A percentile compares a stretch with the other conserved stretches of the same genome.
Evolutionary conservation across 805 yeast species (phyloP).

Genomic region (Metschnikowia dekortorum): DNA sequence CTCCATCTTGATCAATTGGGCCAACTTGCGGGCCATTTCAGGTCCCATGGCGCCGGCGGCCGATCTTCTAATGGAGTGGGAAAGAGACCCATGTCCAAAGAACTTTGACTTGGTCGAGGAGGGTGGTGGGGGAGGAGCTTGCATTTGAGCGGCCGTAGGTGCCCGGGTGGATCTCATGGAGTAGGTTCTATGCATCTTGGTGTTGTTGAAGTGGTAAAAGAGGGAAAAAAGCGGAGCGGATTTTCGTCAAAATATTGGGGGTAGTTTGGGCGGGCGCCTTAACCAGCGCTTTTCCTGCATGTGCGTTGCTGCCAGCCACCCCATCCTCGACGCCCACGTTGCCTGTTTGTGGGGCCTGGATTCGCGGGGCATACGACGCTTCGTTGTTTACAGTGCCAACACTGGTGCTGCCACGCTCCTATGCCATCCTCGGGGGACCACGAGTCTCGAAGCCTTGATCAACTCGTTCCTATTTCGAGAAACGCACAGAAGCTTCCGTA

Average conservation of each 20-base stretch:
- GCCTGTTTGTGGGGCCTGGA: too few relatives aligned
- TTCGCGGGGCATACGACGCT: too few relatives aligned
- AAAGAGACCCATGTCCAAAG: conserved; percentile 76
- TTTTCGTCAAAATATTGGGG: neutral
- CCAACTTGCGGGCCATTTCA: conserved; percentile 68
- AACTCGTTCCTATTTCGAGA: neutral
- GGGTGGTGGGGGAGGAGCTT: conserved; percentile 93
- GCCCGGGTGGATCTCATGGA: conserved; percentile 93
- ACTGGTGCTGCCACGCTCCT: neutral
- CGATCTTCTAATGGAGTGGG: conserved; percentile 59
- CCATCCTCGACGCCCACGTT: neutral
- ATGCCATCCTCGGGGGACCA: neutral
- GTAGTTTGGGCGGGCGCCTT: conserved; percentile 3
- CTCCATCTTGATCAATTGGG: conserved; percentile 74
- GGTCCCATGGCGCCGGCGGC: conserved; percentile 81
- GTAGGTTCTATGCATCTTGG: conserved; percentile 94
- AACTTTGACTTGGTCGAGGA: conserved; percentile 85
- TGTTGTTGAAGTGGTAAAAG: neutral
- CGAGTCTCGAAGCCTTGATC: neutral
- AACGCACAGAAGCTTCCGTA: conserved; percentile 3
- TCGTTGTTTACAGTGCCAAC: neutral
- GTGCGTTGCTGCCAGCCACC: conserved; percentile 8
- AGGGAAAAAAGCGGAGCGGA: neutral
- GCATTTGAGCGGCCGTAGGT: conserved; percentile 94
- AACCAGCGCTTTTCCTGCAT: conserved; percentile 1